Percentiles rank a stretch among this genome's conserved stretches.
phyloP scores from a whole-genome alignment of 495 filamentous ascomycete species.

The Jackrogersella multiformis region DNA sequence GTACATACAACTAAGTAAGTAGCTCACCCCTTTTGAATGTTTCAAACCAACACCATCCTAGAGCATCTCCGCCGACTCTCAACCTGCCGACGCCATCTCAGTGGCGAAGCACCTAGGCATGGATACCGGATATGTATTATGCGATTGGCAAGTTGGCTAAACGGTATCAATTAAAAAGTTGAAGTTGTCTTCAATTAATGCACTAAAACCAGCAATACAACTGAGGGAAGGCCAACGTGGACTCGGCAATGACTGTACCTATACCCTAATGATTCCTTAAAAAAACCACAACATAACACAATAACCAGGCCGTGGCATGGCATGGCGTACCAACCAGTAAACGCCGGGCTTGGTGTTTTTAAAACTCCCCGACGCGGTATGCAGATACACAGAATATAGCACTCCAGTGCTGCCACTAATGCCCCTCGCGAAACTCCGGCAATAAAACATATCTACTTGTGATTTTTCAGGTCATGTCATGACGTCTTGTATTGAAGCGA shows the following conservation, averaged over 20 bases:
- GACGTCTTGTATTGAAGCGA: constrained; percentile 26
- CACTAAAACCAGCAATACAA: constrained; percentile 25
- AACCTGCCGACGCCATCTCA: no score
- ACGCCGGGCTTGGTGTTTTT: constrained; percentile 34
- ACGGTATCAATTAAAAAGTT: constrained; percentile 6
- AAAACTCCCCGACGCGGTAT: constrained; percentile 24
- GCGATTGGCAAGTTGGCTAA: no score
- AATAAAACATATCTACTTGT: neutral
- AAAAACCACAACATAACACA: constrained; percentile 5
- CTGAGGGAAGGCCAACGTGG: constrained; percentile 11
- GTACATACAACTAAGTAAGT: no score
- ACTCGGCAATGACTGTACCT: constrained; percentile 3
- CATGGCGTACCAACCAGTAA: constrained; percentile 9
- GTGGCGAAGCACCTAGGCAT: no score
- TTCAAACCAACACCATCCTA: no score
- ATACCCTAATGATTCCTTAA: constrained; percentile 10
- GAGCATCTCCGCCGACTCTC: no score
- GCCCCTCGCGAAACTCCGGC: neutral
- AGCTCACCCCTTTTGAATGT: no score
- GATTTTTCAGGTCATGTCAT: constrained; percentile 13
- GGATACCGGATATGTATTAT: no score
- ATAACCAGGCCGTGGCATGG: constrained; percentile 5
- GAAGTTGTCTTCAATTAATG: constrained; percentile 21
- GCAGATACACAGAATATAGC: constrained; percentile 32
- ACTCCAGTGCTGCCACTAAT: constrained; percentile 12